Evolutionary conservation across 2,329 filamentous ascomycete species (phyloP).

Genomic region (Claviceps maximensis): DNA sequence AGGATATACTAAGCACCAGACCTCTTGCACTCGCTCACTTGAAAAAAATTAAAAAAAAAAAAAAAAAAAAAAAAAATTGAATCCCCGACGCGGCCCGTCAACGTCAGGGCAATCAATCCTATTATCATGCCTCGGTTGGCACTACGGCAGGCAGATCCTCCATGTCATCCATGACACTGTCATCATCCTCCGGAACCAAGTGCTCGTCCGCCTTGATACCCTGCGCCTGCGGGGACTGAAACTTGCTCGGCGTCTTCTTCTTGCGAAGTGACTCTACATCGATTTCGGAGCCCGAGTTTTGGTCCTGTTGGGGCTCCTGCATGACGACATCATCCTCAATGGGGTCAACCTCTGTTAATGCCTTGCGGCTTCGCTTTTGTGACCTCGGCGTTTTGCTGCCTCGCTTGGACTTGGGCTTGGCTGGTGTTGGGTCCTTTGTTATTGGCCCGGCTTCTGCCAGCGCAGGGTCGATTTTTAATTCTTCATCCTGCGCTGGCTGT

Average conservation of each 20-base stretch:
- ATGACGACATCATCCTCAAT: slow-evolving; percentile 19
- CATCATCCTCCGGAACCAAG: slow-evolving; percentile 11
- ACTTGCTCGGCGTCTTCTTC: slow-evolving; percentile 18
- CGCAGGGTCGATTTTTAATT: slow-evolving; percentile 21
- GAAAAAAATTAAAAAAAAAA: neutral
- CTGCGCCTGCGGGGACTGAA: slow-evolving; percentile 10
- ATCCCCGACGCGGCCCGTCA: neutral
- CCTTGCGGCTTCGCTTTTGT: slow-evolving; percentile 12
- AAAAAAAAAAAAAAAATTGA: neutral
- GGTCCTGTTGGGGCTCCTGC: slow-evolving; percentile 5
- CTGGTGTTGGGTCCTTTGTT: slow-evolving; percentile 15
- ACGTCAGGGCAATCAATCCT: neutral
- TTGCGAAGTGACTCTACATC: slow-evolving; percentile 15
- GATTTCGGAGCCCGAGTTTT: slow-evolving; percentile 14
- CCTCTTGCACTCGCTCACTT: neutral
- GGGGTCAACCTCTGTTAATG: slow-evolving; percentile 16
- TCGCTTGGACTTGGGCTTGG: no score
- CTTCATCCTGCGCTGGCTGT: slow-evolving; percentile 9
- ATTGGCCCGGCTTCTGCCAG: slow-evolving; percentile 10
- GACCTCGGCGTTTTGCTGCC: slow-evolving; percentile 12
- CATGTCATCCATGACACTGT: slow-evolving; percentile 30
- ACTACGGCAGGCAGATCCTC: slow-evolving; percentile 24
- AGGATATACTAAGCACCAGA: neutral
- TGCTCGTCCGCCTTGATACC: slow-evolving; percentile 6
- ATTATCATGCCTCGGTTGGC: neutral